Percentiles rank a stretch among this genome's conserved stretches.
These are phyloP conservation scores for Argentina anserina DNA, from an alignment of 306 rosid genomes.

Conservation along the genomic window DNA sequence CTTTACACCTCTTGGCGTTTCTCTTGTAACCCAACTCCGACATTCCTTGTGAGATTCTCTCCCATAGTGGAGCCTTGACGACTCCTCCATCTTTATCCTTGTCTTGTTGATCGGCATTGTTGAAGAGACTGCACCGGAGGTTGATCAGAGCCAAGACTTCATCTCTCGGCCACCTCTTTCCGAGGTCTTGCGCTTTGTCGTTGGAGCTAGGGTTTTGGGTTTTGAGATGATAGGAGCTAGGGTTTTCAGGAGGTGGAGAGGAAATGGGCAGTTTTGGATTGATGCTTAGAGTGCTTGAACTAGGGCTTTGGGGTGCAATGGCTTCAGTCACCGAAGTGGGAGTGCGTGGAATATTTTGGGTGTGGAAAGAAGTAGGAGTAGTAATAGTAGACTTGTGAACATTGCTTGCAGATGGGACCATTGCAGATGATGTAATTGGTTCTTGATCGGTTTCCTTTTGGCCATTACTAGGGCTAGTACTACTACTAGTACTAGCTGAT, in stretches of 20 bases:
- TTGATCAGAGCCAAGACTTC: conserved; percentile 79
- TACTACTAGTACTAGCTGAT: conserved; percentile 16
- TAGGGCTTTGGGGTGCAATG: conserved; percentile 42
- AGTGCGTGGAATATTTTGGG: conserved; percentile 19
- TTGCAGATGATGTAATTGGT: conserved; percentile 13
- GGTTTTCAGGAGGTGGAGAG: conserved; percentile 9
- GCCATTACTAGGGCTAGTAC: conserved; percentile 35
- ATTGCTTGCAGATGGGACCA: conserved; percentile 5
- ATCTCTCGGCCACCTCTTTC: conserved; percentile 89
- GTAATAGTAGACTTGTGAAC: background rate
- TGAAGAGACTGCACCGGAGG: conserved; percentile 49
- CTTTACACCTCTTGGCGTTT: conserved; percentile 86
- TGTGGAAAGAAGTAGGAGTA: background rate
- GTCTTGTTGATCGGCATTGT: conserved; percentile 23
- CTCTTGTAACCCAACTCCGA: conserved; percentile 67
- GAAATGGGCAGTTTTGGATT: conserved; percentile 21
- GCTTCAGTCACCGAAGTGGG: conserved; percentile 12
- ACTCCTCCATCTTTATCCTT: conserved; percentile 21
- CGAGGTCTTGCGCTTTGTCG: conserved; percentile 42
- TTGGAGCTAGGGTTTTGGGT: conserved; percentile 19
- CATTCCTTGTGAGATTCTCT: conserved; percentile 89
- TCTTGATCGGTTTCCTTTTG: conserved; percentile 1
- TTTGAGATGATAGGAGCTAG: conserved; percentile 10
- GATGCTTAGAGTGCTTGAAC: conserved; percentile 18
- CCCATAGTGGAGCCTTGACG: conserved; percentile 74